phyloP scores from a whole-genome alignment of 768 basidiomycete species.

The Leucogyrophana mollusca region DNA sequence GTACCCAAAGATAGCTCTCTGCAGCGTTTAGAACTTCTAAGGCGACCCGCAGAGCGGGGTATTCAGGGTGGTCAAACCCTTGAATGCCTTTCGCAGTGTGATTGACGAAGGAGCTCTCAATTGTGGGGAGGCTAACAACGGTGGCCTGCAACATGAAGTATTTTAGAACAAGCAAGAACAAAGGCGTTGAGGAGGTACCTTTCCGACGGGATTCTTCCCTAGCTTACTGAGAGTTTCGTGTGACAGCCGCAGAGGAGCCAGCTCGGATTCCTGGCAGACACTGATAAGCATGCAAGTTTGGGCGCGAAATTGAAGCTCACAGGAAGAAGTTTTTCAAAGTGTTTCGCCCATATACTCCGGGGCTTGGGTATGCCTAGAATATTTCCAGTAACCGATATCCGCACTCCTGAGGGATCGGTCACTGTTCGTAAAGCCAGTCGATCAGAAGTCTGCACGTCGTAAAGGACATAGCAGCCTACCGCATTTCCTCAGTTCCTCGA shows the following conservation, averaged over 20 bases:
- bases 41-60: constrained; percentile 83
- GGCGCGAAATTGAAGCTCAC: constrained; percentile 37
- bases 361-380: constrained; percentile 69
- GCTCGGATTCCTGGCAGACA: constrained; percentile 41
- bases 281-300: background rate
- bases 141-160: constrained; percentile 52
- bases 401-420: constrained; percentile 75
- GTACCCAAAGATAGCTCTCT: constrained; percentile 93
- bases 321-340: constrained; percentile 61
- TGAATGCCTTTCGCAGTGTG: constrained; percentile 77
- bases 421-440: constrained; percentile 44
- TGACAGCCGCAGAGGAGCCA: constrained; percentile 67
- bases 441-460: background rate
- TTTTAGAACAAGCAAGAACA: constrained; percentile 4
- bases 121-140: constrained; percentile 86
- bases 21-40: constrained; percentile 87
- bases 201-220: constrained; percentile 70
- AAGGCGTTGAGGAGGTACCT: constrained; percentile 42
- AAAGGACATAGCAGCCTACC: constrained; percentile 44
- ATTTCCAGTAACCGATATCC: constrained; percentile 91
- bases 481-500: constrained; percentile 69
- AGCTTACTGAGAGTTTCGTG: constrained; percentile 69
- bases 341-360: constrained; percentile 67
- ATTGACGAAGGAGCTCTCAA: constrained; percentile 87
- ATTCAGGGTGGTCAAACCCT: constrained; percentile 81